Conservation (phyloP, 2,329 filamentous ascomycete species). For the Beauveria varroae region DNA sequence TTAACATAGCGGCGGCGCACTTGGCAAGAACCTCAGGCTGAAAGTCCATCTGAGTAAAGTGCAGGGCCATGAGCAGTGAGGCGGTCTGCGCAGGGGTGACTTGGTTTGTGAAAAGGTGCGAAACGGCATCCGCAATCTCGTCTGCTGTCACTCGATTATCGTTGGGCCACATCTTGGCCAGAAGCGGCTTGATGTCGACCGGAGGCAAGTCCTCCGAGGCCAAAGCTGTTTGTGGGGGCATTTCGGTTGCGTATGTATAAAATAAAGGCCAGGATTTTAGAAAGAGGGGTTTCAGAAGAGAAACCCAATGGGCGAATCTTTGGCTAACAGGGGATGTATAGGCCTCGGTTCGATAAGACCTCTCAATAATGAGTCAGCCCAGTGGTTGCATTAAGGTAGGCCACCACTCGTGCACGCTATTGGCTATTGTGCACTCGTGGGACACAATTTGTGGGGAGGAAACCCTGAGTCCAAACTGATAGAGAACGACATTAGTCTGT, state of each 20-base stretch:
- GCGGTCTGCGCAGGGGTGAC: conserved; percentile 84
- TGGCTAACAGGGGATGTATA: neutral
- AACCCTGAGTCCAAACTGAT: neutral
- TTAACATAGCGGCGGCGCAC: conserved; percentile 77
- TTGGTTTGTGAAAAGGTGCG: conserved; percentile 83
- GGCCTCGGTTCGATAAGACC: neutral
- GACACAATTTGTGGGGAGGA: neutral
- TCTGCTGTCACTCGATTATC: conserved; percentile 54
- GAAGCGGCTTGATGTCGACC: conserved; percentile 61
- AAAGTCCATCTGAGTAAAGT: conserved; percentile 82
- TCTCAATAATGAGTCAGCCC: neutral
- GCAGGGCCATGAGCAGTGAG: conserved; percentile 80
- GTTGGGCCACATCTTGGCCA: conserved; percentile 64
- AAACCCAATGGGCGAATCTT: neutral
- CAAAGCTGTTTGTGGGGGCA: conserved; percentile 23
- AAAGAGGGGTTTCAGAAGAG: neutral
- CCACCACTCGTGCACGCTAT: neutral
- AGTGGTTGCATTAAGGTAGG: neutral
- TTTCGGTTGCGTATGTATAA: conserved; percentile 13
- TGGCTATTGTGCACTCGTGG: neutral
- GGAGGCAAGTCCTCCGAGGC: conserved; percentile 24
- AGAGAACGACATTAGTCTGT: neutral
- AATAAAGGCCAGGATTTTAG: no score
- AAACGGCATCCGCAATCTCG: conserved; percentile 85
- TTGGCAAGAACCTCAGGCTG: conserved; percentile 78